Evolutionary conservation across 1,139 yeast species (phyloP), one percentile per base, ranked within the genome.

Genomic region (Arxiozyma slooffiae): DNA sequence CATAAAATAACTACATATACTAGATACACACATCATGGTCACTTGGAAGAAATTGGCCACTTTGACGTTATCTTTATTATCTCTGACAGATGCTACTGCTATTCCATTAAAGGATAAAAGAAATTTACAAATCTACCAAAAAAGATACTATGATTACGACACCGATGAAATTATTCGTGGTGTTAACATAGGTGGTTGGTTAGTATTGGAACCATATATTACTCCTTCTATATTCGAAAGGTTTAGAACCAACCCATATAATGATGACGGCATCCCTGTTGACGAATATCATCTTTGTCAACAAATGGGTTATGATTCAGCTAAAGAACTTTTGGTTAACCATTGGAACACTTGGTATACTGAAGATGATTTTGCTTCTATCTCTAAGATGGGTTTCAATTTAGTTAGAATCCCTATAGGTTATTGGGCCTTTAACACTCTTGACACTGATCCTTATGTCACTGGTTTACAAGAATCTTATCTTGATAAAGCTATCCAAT

Each of bases 171-270:
- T 63, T 53, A 74, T 86, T 26, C 71, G 80, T 44, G 97, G 97
- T 55, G 89, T 89, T 49, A 88, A 87, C 62, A 71, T 89, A 36
- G 97, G 97, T 48, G 96, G 97, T 21, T 89, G 97, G 97, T 77
- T 89, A 56, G 87, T 89, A 1, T 71, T 88, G 46, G 97, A 89
- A 69, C 86, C 92, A 1, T 89, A 78, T 67, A 89, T 90, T 62
- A 85, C 87, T 1, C 96, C 96, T 2, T 80, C 92, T 1, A 68
- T 90, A 52, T 90, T 86, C 64, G 79, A 79, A 56, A 74, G 74
- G 4, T 66, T 63, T 60, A 59, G 67, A 38, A 60, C 63, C 4
- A 59, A 56, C 45, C 43, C 30, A 14, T 3, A 55, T 42, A 61
- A 59, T 52, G 69, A 67, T 40, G 66, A 62, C 21, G 72, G 74